These are phyloP conservation scores for Lasiodiplodia citricola DNA, from an alignment of 2,329 filamentous ascomycete species.

Conservation along the genomic window DNA sequence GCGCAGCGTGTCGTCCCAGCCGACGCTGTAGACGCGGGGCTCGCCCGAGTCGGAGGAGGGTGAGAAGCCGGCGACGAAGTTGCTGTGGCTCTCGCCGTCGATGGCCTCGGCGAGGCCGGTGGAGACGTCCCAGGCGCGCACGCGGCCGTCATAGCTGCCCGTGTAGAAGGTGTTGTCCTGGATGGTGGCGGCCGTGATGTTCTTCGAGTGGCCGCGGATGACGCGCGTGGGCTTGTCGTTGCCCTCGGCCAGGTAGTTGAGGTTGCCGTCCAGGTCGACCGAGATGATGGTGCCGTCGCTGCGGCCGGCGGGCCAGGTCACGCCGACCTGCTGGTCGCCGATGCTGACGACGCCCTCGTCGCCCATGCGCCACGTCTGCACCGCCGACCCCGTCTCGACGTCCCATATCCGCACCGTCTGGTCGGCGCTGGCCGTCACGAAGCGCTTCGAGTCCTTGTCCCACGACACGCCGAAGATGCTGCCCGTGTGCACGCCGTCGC, in stretches of 20 bases:
- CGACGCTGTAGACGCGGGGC: slow-evolving; percentile 76
- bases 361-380: slow-evolving; percentile 86
- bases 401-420: slow-evolving; percentile 97
- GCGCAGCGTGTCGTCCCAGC: slow-evolving; percentile 92
- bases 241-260: slow-evolving; percentile 84
- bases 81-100: slow-evolving; percentile 82
- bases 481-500: slow-evolving; percentile 84
- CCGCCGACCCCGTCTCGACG: slow-evolving; percentile 74
- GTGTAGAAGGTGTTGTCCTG: slow-evolving; percentile 75
- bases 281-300: slow-evolving; percentile 89
- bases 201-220: slow-evolving; percentile 89
- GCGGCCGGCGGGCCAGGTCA: slow-evolving; percentile 84
- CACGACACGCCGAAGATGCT: slow-evolving; percentile 93
- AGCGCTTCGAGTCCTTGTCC: slow-evolving; percentile 81
- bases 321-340: slow-evolving; percentile 88
- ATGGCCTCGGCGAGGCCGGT: slow-evolving; percentile 72
- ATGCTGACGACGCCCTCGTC: slow-evolving; percentile 73
- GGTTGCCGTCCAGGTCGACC: slow-evolving; percentile 83
- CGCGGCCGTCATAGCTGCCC: slow-evolving; percentile 88
- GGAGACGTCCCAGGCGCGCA: slow-evolving; percentile 81
- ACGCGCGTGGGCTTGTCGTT: slow-evolving; percentile 71
- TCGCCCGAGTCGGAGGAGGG: slow-evolving; percentile 49
- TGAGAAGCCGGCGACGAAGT: slow-evolving; percentile 81
- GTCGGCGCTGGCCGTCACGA: slow-evolving; percentile 92
- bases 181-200: slow-evolving; percentile 76